A percentile compares a stretch with the other conserved stretches of the same genome.
These are phyloP conservation scores for Fusarium domesticum DNA, from an alignment of 2,329 filamentous ascomycete species.

Conservation along the genomic window DNA sequence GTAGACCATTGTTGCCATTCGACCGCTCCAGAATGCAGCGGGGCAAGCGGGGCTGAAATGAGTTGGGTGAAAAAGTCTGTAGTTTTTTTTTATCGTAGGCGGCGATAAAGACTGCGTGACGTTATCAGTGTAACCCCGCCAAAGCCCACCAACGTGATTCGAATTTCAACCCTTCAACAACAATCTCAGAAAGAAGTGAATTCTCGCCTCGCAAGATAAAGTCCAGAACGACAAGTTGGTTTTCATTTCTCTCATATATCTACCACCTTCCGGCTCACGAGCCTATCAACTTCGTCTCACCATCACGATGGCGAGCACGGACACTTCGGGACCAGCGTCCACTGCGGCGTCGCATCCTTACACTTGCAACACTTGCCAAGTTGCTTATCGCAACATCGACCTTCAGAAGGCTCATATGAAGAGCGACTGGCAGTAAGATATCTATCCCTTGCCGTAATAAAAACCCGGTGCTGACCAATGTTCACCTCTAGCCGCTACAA, in stretches of 20 bases:
- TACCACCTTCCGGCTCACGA: background rate
- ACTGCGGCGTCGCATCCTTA: slow-evolving; percentile 70
- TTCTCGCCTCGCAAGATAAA: background rate
- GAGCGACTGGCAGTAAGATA: slow-evolving; percentile 92
- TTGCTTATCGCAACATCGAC: slow-evolving; percentile 92
- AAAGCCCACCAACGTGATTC: slow-evolving; percentile 24
- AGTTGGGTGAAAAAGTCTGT: slow-evolving; percentile 23
- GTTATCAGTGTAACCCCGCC: slow-evolving; percentile 30
- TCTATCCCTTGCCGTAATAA: too few relatives aligned
- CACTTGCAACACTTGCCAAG: slow-evolving; percentile 97
- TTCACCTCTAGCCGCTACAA: slow-evolving; percentile 72
- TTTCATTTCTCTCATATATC: background rate
- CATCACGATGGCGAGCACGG: slow-evolving; percentile 45
- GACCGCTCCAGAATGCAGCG: slow-evolving; percentile 4
- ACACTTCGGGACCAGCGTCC: slow-evolving; percentile 32
- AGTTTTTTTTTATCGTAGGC: slow-evolving; percentile 12
- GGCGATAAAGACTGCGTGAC: slow-evolving; percentile 21
- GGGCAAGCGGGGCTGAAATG: slow-evolving; percentile 12
- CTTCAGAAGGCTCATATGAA: slow-evolving; percentile 95
- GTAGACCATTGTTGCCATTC: too few relatives aligned
- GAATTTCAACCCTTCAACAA: slow-evolving; percentile 21
- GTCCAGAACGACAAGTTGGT: background rate
- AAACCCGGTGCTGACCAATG: slow-evolving; percentile 3
- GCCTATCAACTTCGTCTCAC: background rate
- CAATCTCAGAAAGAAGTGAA: too few relatives aligned